Evolutionary conservation across 1,139 yeast genomes (phyloP), one percentile per base, ranked within the genome.

Genomic region (Pichiaceae sp.): DNA sequence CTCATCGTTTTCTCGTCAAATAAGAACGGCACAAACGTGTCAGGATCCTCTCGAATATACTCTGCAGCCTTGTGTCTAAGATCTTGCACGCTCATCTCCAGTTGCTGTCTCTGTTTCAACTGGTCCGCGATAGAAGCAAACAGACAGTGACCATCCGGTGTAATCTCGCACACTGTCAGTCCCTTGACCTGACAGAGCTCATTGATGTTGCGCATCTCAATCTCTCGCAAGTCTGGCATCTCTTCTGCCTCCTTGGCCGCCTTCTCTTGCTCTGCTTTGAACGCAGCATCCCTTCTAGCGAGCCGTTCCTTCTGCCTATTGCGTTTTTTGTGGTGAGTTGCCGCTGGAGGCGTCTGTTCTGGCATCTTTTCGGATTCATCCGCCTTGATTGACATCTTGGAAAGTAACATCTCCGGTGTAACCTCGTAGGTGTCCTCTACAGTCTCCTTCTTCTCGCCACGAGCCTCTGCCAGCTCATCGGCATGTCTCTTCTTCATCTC

Each of bases 131-230:
- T 70, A 0, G 96, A 81, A 3, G 89, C 85, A 63, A 86, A 91
- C 32, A 91, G 63, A 64, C 98, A 91, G 58, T 91, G 93, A 0
- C 98, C 98, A 58, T 91, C 97, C 0, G 97, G 95, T 42, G 70
- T 65, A 35, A 89, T 84, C 48, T 83, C 89, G 44, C 68, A 60
- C 44, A 80, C 76, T 15, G 49, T 51, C 7, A 87, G 62, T 2
- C 66, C 61, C 28, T 71, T 64, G 21, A 68, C 42, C 2, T 55
- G 50, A 40, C 89, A 70, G 21, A 82, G 53, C 30, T 64, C 62
- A 21, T 64, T 64, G 60, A 91, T 68, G 36, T 76, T 73, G 12
- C 75, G 82, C 42, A 75, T 66, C 59, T 91, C 97, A 25, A 81
- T 72, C 35, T 72, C 68, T 35, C 89, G 68, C 46, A 76, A 64